Evolutionary conservation across 441 rosid species (phyloP), one percentile per base, ranked within the genome.

Genomic region (Capsella rubella): DNA sequence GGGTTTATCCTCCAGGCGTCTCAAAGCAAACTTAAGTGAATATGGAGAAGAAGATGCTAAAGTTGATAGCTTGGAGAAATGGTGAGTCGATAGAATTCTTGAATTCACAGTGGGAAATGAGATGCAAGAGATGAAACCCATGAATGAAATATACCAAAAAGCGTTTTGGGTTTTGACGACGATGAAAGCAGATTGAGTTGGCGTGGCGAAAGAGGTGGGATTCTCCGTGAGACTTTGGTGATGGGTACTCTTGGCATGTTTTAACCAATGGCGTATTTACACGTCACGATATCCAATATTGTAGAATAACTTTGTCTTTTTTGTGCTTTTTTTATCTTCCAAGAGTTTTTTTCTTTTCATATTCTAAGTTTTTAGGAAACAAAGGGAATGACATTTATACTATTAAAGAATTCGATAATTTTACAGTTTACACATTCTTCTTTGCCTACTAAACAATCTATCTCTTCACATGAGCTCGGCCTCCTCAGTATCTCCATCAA

Each of bases 401-500:
- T 56, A 43, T 69, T 43, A 13, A 21, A 18, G 34, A 57, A 45
- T 69, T 69, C 55, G 39, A 58, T 58, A 42, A 21, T 61, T 61
- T 61, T 7, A 56, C 61, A 40, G 40, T 40, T 25, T 53, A 34
- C 59, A 71, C 40, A 49, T 8, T 59, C 37, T 43, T 56, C 49
- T 69, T 21, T 25, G 43, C 52, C 52, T 60, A 66, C 16, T 57
- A 21, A 21, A 55, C 28, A 74, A 74, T 12, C 25, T 37, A 21
- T 21, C 25, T 21, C 69, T 64, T 65, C 79, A 92, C 77, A 95
- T 79, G 68, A 95, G 95, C 72, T 95, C 96, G 12, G 91, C 78
- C 78, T 92, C 99, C 79, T 95, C 99, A 12, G 82, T 89, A 69
- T 95, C 99, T 77, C 87, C 99, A 81, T 95, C 97, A 40, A 81